Base-by-base conservation (phyloP, 208 protist species). In the Leishmania aethiopica region DNA sequence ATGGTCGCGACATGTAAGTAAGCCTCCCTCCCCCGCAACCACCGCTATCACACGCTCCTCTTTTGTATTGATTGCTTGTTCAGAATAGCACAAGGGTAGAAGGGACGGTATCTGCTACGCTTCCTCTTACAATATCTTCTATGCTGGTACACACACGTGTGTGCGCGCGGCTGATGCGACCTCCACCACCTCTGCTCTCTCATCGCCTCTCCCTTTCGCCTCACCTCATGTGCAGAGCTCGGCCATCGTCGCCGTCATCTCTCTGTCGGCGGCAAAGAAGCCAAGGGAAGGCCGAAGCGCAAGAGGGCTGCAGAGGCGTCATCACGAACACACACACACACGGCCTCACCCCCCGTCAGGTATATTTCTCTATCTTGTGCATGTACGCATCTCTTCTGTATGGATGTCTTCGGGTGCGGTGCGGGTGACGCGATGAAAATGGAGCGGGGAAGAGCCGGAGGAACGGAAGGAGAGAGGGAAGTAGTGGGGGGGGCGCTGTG, bases 121-220 rank as follows among this genome's bases (percentile, higher is more conserved):
- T 32, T 64, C 32, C 72, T 32, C 28, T 62, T 62, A 15, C 25
- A 15, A 1, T 62, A 62, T 32, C 40, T 28, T 83, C 45, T 83
- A 73, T 77, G 51, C 55, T 35, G 15, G 71, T 70, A 71, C 55
- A 25, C 19, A 40, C 53, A 42, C 3, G 77, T 79, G 75, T 76
- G 57, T 15, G 57, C 64, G 8, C 62, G 13, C 62, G 40, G 2
- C 32, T 13, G 62, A 69, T 53, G 71, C 13, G n/a, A 32, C 45
- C 71, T 51, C 71, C 19, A 75, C 71, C 47, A 37, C 42, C 47
- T 25, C 71, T 51, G 7, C 42, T 10, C 42, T 47, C 42, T 32
- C 6, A 51, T 51, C 45, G 40, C 19, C 47, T 4, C 40, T 75
- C n/a, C 19, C 25, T 37, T 55, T 19, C 69, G 22, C 6, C 35